These are phyloP conservation scores for Peronosclerospora sorghi DNA, from an alignment of 352 stramenopile genomes.

Conservation along the genomic window DNA sequence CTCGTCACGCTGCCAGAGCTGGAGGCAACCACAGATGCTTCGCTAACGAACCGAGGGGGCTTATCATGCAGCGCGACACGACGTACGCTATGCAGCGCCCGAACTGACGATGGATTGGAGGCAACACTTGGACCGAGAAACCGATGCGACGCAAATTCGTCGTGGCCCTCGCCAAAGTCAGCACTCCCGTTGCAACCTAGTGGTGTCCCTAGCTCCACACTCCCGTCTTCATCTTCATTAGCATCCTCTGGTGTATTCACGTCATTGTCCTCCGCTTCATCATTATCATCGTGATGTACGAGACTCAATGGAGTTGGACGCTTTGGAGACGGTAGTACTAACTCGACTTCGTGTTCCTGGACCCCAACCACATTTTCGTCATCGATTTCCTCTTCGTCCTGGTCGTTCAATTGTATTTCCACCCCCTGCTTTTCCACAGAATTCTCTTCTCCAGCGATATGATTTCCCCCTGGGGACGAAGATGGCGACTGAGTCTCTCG, in stretches of 20 bases:
- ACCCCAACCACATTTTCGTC: not conserved
- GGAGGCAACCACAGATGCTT: conserved; percentile 15
- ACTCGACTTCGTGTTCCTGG: conserved; percentile 9
- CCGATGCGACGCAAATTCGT: conserved; percentile 46
- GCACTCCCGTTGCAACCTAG: conserved; percentile 31
- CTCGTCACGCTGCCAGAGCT: conserved; percentile 20
- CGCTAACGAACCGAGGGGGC: conserved; percentile 52
- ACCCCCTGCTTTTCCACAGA: not conserved
- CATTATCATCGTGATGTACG: conserved; percentile 23
- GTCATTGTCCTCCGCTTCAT: conserved; percentile 25
- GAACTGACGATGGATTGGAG: conserved; percentile 25
- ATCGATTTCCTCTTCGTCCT: not conserved
- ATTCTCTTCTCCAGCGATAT: not conserved
- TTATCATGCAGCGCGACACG: conserved; percentile 53
- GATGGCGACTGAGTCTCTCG: not conserved
- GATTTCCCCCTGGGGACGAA: not conserved
- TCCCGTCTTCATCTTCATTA: conserved; percentile 20
- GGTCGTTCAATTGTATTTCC: not conserved
- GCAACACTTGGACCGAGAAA: conserved; percentile 51
- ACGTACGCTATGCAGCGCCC: conserved; percentile 45
- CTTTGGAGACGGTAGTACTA: conserved; percentile 18
- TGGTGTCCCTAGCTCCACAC: conserved; percentile 45
- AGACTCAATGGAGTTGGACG: conserved; percentile 14
- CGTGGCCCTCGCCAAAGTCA: conserved; percentile 37
- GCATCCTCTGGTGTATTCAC: conserved; percentile 9